These are phyloP conservation scores for Ogataea trehalophila DNA, from an alignment of 805 yeast genomes.

Conservation along the genomic window DNA sequence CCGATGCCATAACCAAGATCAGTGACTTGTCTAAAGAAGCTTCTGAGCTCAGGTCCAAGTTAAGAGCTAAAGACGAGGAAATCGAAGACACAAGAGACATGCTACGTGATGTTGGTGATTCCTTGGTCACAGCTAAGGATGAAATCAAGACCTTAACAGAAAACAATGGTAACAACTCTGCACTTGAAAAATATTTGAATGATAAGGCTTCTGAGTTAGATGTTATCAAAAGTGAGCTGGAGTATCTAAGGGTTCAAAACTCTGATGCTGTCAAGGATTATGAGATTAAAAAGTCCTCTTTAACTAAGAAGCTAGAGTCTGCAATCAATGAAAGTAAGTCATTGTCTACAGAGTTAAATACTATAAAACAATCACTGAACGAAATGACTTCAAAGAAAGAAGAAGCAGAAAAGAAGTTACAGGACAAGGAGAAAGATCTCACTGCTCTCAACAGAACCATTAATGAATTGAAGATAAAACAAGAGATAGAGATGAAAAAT, in stretches of 20 bases:
- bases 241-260: conserved; percentile 33
- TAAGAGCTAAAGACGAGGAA: conserved; percentile 52
- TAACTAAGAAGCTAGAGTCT: conserved; percentile 22
- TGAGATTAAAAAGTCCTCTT: conserved; percentile 24
- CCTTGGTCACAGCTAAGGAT: conserved; percentile 67
- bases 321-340: conserved; percentile 12
- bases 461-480: conserved; percentile 12
- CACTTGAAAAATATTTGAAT: not conserved
- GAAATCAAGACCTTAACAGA: conserved; percentile 39
- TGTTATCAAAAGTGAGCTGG: conserved; percentile 17
- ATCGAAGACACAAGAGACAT: conserved; percentile 68
- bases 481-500: conserved; percentile 21
- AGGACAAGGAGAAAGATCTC: conserved; percentile 15
- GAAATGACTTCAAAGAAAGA: conserved; percentile 4
- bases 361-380: conserved; percentile 2
- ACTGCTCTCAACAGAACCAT: conserved; percentile 14
- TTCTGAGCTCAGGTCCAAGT: conserved; percentile 21
- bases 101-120: conserved; percentile 73
- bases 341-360: conserved; percentile 4
- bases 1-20: conserved; percentile 1
- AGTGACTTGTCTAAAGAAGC: conserved; percentile 9
- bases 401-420: conserved; percentile 14
- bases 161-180: conserved; percentile 2
- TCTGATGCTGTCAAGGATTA: conserved; percentile 32
- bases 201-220: conserved; percentile 18